Evolutionary conservation across 495 filamentous ascomycete genomes (phyloP).

Genomic region (Talaromyces thailandensis): DNA sequence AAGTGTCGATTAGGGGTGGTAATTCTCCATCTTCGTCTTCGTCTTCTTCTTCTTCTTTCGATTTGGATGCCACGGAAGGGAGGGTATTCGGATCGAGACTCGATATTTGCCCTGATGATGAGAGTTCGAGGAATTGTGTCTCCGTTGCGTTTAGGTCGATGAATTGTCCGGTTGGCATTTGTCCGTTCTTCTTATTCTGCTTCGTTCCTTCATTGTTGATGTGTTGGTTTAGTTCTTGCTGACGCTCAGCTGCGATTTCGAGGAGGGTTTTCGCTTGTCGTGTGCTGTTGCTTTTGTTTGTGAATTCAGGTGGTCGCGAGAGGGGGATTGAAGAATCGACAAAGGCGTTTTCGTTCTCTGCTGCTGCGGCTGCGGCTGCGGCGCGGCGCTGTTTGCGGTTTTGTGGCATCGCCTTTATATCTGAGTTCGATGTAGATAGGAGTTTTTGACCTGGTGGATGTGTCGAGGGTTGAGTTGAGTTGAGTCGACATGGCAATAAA

Average conservation of each 20-base stretch:
- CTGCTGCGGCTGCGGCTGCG: conserved; percentile 14
- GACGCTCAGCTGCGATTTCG: conserved; percentile 41
- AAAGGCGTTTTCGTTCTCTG: conserved; percentile 10
- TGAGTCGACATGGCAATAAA: background rate
- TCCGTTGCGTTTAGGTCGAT: conserved; percentile 10
- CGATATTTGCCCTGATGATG: conserved; percentile 7
- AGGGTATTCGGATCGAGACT: conserved; percentile 1
- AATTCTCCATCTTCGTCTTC: conserved; percentile 16
- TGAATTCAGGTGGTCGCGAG: conserved; percentile 20
- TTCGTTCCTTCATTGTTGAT: conserved; percentile 9
- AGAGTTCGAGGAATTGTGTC: conserved; percentile 26
- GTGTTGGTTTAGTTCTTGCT: conserved; percentile 22
- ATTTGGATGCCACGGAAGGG: background rate
- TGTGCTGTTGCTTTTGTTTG: conserved; percentile 9
- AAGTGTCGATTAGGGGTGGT: conserved; percentile 37
- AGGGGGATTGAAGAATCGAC: conserved; percentile 25
- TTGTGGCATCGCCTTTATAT: background rate
- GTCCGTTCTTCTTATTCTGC: background rate
- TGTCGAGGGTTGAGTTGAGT: background rate
- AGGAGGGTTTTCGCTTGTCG: conserved; percentile 34
- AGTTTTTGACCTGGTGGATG: background rate
- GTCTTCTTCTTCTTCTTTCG: conserved; percentile 8
- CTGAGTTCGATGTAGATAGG: background rate
- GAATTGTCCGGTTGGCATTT: background rate
- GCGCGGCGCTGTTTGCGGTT: conserved; percentile 45